phyloP scores from a whole-genome alignment of 805 yeast species.

The Candida mattraensis region DNA sequence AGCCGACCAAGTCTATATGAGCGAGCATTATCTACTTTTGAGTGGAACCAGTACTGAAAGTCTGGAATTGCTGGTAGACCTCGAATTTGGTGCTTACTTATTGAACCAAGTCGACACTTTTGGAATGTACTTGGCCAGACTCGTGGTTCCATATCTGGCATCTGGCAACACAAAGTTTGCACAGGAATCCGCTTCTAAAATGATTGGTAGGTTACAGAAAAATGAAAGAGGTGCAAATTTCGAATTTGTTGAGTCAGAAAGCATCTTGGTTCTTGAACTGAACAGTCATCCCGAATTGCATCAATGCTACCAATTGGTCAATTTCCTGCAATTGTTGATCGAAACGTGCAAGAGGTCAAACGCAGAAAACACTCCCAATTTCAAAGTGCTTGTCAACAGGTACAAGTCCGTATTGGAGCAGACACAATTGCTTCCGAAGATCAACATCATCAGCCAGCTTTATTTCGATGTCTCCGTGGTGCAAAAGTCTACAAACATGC shows the following conservation, averaged over 20 bases:
- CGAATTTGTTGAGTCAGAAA: constrained; percentile 19
- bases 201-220: constrained; percentile 36
- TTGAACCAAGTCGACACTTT: constrained; percentile 33
- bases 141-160: constrained; percentile 73
- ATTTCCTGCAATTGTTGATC: constrained; percentile 68
- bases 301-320: constrained; percentile 48
- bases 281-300: constrained; percentile 9
- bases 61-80: constrained; percentile 29
- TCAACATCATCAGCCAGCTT: constrained; percentile 31
- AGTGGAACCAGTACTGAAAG: constrained; percentile 23
- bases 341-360: constrained; percentile 51
- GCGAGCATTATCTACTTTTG: constrained; percentile 31
- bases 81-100: constrained; percentile 35
- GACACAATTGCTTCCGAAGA: constrained; percentile 20
- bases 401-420: constrained; percentile 26
- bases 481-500: constrained; percentile 52
- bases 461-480: constrained; percentile 36
- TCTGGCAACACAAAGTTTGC: constrained; percentile 67
- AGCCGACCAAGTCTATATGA: constrained; percentile 23
- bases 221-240: constrained; percentile 17
- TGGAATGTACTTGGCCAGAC: constrained; percentile 41
- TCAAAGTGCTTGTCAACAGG: constrained; percentile 46
- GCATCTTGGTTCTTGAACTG: constrained; percentile 36
- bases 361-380: constrained; percentile 38
- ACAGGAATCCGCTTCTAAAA: constrained; percentile 36